A percentile compares a stretch with the other conserved stretches of the same genome.
phyloP scores from a whole-genome alignment of 371 early-diverging fungal genomes.

The Actinomortierella ambigua region DNA sequence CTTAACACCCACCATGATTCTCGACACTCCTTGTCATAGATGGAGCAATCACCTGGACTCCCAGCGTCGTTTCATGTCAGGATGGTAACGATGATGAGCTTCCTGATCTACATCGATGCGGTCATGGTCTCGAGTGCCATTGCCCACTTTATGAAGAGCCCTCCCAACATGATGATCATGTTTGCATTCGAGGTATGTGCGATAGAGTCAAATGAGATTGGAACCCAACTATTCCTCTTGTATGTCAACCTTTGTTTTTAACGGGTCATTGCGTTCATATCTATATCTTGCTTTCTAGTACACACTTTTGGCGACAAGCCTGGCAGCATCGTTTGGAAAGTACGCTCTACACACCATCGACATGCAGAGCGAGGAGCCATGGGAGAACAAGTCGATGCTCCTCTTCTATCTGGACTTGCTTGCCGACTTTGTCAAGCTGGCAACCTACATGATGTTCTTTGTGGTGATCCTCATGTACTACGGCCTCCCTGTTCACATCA shows the following conservation, averaged over 20 bases:
- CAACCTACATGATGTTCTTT: constrained; percentile 89
- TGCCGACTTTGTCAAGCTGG: constrained; percentile 86
- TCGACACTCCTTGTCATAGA: constrained; percentile 49
- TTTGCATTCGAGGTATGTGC: constrained; percentile 91
- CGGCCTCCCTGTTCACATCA: constrained; percentile 90
- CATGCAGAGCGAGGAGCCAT: constrained; percentile 77
- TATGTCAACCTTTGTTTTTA: no score
- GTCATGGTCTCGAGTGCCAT: constrained; percentile 73
- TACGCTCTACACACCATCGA: constrained; percentile 89
- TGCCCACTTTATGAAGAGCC: constrained; percentile 60
- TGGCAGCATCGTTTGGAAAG: constrained; percentile 77
- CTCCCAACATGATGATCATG: constrained; percentile 91
- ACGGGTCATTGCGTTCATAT: no score
- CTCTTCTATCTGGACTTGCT: constrained; percentile 88
- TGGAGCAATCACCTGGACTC: constrained; percentile 82
- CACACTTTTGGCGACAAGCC: constrained; percentile 76
- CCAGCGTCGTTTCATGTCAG: constrained; percentile 69
- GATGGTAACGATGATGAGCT: constrained; percentile 66
- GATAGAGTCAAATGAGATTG: background rate
- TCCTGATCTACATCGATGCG: constrained; percentile 72
- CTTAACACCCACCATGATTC: background rate
- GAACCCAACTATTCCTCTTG: no score
- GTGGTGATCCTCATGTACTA: constrained; percentile 79
- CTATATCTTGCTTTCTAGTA: constrained; percentile 59
- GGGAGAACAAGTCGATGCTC: constrained; percentile 94